Evolutionary conservation across 192 early-diverging fungal species (phyloP).

Genomic region (Coemansia sp.): DNA sequence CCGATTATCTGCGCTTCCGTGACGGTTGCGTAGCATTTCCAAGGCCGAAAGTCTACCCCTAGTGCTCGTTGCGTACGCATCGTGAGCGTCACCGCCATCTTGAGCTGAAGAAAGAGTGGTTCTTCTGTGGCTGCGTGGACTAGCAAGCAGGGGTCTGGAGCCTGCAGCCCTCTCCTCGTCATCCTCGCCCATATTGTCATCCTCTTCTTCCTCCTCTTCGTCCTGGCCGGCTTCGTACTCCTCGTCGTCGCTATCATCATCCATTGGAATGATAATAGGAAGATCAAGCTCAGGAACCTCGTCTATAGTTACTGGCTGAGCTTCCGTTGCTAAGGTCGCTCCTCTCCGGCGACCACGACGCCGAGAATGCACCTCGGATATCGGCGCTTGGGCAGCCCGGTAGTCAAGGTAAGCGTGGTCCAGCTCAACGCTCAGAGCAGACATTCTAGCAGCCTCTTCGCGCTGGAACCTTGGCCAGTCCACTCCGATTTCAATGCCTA

Average conservation of each 20-base stretch:
- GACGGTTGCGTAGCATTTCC: constrained; percentile 40
- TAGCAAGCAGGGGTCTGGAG: neutral
- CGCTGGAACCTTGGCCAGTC: constrained; percentile 46
- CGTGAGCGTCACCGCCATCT: neutral
- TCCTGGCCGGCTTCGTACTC: constrained; percentile 57
- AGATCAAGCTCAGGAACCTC: constrained; percentile 42
- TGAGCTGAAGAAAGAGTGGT: neutral
- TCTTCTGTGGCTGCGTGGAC: neutral
- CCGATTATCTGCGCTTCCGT: constrained; percentile 16
- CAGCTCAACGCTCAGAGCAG: constrained; percentile 56
- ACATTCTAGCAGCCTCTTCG: constrained; percentile 55
- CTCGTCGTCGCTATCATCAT: constrained; percentile 64
- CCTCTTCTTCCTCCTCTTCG: constrained; percentile 56
- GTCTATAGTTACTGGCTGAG: neutral
- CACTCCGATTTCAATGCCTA: constrained; percentile 55
- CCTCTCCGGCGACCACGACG: constrained; percentile 19
- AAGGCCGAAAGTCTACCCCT: constrained; percentile 29
- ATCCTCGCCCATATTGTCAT: constrained; percentile 32
- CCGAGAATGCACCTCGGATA: constrained; percentile 27
- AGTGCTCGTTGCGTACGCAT: neutral
- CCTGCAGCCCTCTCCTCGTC: constrained; percentile 12
- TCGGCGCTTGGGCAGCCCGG: constrained; percentile 30
- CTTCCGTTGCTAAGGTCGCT: neutral
- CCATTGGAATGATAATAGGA: constrained; percentile 53
- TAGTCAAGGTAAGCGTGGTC: constrained; percentile 45